These are phyloP conservation scores for Chloris gayana DNA, from an alignment of 176 grass and related monocot genomes.

Conservation along the genomic window DNA sequence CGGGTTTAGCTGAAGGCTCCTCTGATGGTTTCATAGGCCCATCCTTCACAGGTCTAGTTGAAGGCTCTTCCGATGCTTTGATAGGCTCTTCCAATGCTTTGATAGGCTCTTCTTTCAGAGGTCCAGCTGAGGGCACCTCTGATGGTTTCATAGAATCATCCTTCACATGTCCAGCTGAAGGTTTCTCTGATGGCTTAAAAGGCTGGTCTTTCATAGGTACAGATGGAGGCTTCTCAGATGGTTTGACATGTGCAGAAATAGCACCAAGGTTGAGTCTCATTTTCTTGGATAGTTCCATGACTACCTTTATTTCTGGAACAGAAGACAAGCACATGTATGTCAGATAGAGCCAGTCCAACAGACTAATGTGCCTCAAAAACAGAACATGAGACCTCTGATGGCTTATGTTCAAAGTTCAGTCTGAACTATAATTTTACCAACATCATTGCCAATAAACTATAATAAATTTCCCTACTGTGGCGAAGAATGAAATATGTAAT, in stretches of 20 bases:
- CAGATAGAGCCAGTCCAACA: constrained; percentile 26
- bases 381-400: constrained; percentile 1
- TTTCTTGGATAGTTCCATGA: constrained; percentile 71
- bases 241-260: constrained; percentile 38
- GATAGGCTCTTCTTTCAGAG: constrained; percentile 15
- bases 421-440: neutral
- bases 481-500: neutral
- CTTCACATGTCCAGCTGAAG: constrained; percentile 40
- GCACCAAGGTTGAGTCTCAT: constrained; percentile 49
- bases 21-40: constrained; percentile 37
- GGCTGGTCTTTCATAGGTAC: constrained; percentile 48
- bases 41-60: constrained; percentile 44
- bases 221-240: constrained; percentile 41
- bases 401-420: constrained; percentile 15
- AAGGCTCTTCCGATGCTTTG: constrained; percentile 46
- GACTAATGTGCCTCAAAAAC: neutral
- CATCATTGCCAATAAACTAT: neutral
- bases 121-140: constrained; percentile 41
- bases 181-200: constrained; percentile 44
- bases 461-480: neutral
- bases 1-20: constrained; percentile 32
- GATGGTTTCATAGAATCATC: constrained; percentile 42
- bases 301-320: constrained; percentile 66
- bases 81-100: constrained; percentile 46
- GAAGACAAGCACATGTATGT: constrained; percentile 7